Evolutionary conservation across 331 rosid species (phyloP), one percentile per base, ranked within the genome.

Genomic region (Malus hybrid): DNA sequence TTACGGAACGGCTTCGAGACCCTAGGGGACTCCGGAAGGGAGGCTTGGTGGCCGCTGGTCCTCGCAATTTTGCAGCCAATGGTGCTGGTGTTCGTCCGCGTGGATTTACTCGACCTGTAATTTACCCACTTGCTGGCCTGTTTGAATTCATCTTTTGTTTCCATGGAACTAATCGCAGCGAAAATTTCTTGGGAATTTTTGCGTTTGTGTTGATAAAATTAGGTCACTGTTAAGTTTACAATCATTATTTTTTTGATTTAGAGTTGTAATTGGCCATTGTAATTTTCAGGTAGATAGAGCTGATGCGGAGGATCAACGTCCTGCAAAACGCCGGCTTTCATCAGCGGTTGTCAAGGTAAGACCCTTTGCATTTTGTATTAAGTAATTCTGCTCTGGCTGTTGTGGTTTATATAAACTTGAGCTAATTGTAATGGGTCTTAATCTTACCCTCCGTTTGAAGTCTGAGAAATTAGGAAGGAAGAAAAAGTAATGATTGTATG

Each of bases 11-110:
- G 69, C 99, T 95, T 79, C 92, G 97, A 77, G 99, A 95, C 88
- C 99, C 99, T 74, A 88, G 97, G 26, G 99, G 98, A 2, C 91
- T 90, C 66, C 96, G 98, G 71, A 81, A 91, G 73, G 97, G 91
- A 28, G 89, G 91, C 29, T 71, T 79, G 16, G 28, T 86, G 0
- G 88, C 84, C 46, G 84, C 91, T 70, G 78, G 85, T 26, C 89
- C 89, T 4, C 96, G 98, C 65, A 82, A 86, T 67, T 83, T 87
- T n/a, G 81, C 85, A 14, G 77, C 79, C 76, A 90, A 84, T 68
- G 93, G 90, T 62, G 81, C 78, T 68, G 93, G 90, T 52, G 81
- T 74, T 82, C 99, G 98, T 55, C 97, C 84, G 46, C 90, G 93
- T 26, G 84, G 87, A 48, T 88, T 88, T 79, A 39, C 76, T 52